Conservation (phyloP, 805 yeast species). For the Sugiyamaella marilandica region DNA sequence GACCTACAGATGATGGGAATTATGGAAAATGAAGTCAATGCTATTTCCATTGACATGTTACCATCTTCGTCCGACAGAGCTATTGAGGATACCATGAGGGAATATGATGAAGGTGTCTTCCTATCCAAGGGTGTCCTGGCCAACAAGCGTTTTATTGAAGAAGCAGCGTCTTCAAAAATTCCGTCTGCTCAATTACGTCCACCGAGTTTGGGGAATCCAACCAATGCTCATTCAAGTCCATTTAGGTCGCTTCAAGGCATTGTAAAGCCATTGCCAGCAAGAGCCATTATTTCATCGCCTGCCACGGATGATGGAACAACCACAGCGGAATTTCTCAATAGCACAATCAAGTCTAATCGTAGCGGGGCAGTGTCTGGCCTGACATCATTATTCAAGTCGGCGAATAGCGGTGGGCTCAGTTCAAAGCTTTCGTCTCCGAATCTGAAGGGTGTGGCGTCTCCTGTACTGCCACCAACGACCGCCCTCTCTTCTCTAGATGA, state of each 20-base stretch:
- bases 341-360: slow-evolving; percentile 6
- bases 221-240: neutral
- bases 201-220: slow-evolving; percentile 1
- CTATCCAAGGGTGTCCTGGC: slow-evolving; percentile 20
- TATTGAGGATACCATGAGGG: slow-evolving; percentile 57
- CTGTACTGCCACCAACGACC: neutral
- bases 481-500: neutral
- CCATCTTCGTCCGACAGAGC: slow-evolving; percentile 32
- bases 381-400: neutral
- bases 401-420: slow-evolving; percentile 8
- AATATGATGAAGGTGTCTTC: slow-evolving; percentile 61
- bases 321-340: slow-evolving; percentile 5
- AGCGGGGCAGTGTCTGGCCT: neutral
- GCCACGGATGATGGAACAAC: slow-evolving; percentile 3
- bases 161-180: slow-evolving; percentile 22
- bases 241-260: slow-evolving; percentile 14
- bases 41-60: slow-evolving; percentile 61
- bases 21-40: slow-evolving; percentile 81
- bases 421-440: slow-evolving; percentile 1
- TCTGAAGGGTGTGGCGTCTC: slow-evolving; percentile 1
- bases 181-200: slow-evolving; percentile 30
- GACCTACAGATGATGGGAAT: slow-evolving; percentile 98
- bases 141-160: slow-evolving; percentile 22
- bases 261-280: slow-evolving; percentile 15
- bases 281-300: slow-evolving; percentile 21